Evolutionary conservation across 768 basidiomycete species (phyloP).

Genomic region (Trametes meyenii): DNA sequence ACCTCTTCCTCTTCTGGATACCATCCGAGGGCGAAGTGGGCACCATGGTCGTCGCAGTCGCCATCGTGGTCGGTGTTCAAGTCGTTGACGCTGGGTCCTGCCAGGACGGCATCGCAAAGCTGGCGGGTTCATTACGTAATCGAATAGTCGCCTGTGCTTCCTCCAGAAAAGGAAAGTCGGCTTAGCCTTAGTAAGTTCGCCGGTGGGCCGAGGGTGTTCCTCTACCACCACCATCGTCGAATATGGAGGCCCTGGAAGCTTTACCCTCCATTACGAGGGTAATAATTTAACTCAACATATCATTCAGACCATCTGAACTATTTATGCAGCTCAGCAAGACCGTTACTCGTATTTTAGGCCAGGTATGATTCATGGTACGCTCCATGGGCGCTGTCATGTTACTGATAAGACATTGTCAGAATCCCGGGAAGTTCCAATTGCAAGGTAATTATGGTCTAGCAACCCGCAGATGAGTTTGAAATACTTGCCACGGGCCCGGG

Average conservation of each 20-base stretch:
- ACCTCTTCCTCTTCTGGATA: constrained; percentile 51
- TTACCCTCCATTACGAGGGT: constrained; percentile 60
- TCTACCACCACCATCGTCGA: neutral
- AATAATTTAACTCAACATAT: constrained; percentile 9
- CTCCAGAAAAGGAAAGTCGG: constrained; percentile 11
- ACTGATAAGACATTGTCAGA: constrained; percentile 45
- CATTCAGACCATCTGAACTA: neutral
- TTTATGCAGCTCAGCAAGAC: constrained; percentile 61
- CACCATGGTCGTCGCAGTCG: constrained; percentile 40
- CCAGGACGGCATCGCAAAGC: constrained; percentile 11
- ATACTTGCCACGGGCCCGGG: neutral
- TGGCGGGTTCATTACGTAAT: constrained; percentile 17
- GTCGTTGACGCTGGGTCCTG: constrained; percentile 16
- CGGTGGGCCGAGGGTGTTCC: neutral
- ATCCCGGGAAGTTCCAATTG: constrained; percentile 86
- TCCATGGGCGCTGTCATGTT: neutral
- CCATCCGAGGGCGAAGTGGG: constrained; percentile 37
- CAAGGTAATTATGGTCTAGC: constrained; percentile 60
- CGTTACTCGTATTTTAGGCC: constrained; percentile 72
- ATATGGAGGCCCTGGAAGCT: constrained; percentile 55
- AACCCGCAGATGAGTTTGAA: too few species aligned
- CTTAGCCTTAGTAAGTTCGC: constrained; percentile 1
- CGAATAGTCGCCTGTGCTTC: neutral
- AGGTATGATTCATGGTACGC: constrained; percentile 49
- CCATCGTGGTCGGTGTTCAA: constrained; percentile 40